Base-by-base conservation (phyloP, 2,329 filamentous ascomycete species). In the Hypoxylon sp. region DNA sequence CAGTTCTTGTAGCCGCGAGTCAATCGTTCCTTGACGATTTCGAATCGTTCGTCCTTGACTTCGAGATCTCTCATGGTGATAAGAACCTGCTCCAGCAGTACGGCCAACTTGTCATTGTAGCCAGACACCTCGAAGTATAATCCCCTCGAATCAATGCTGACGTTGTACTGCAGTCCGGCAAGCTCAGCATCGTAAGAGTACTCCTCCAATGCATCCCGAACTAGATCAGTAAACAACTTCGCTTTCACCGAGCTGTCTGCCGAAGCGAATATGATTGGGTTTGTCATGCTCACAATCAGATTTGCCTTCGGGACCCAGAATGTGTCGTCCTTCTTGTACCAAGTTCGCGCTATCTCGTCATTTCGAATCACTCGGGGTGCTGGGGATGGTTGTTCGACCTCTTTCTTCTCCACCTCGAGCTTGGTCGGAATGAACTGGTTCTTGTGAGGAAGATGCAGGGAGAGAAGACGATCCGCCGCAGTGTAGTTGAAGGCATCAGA, bases 301-400 rank as follows among this genome's bases (percentile, higher is more conserved):
- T 93, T 95, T 3, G 92, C 95, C 77, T 97, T 97, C 7, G 95
- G 95, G 8, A 98, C 95, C 94, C 94, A 98, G 78, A 98, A 99
- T 0, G 90, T 93, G 71, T 99, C 95, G 72, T 99, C 95, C 79
- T 98, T 98, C 82, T 99, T 99, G 83, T 89, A 97, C 95, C 95
- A 99, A 2, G 92, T 90, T 28, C 94, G 89, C 0, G 92, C 89
- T 32, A 88, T 81, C 5, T 89, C 84, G 69, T 97, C 94, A 71
- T 97, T 93, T 69, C 94, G 89, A 65, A 99, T 90, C 22, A 99
- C 83, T 64, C 89, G 90, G 0, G 95, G 95, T 0, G 88, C 83
- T 57, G 91, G 85, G 0, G 89, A 82, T 1, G 93, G 91, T 70
- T 91, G 87, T 24, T 87, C 83, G n/a, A 95, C 85, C 34, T 97